Evolutionary conservation across 208 protist species (phyloP).

Genomic region (Acanthamoeba lenticulata): DNA sequence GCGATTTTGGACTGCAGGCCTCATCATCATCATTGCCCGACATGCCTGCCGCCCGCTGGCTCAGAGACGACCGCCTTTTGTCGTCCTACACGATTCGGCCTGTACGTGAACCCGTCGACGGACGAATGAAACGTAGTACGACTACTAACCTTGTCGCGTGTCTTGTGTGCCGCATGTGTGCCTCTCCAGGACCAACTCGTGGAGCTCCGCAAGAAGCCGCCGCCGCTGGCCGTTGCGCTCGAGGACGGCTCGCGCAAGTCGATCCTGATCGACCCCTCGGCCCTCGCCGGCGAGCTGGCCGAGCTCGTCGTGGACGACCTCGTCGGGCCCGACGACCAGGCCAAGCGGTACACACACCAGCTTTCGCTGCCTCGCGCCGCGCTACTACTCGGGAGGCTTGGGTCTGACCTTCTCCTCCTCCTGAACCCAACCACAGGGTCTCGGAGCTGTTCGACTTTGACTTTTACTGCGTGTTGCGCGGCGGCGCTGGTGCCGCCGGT

Average conservation of each 20-base stretch:
- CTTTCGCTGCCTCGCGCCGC: neutral
- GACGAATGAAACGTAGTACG: neutral
- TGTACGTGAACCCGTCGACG: neutral
- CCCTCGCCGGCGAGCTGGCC: neutral
- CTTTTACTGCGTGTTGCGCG: neutral
- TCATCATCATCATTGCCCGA: neutral
- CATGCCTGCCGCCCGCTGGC: neutral
- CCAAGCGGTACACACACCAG: neutral
- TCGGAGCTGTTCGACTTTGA: constrained; percentile 21
- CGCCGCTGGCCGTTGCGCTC: neutral
- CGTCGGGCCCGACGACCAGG: neutral
- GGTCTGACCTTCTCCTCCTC: neutral
- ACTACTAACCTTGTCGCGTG: neutral
- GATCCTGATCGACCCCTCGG: neutral
- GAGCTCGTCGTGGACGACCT: neutral
- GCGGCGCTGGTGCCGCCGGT: neutral
- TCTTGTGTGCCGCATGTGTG: neutral
- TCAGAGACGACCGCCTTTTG: neutral
- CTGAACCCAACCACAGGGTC: neutral
- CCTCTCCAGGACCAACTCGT: neutral
- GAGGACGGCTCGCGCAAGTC: neutral
- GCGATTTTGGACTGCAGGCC: neutral
- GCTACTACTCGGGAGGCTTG: neutral
- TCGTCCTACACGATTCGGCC: neutral
- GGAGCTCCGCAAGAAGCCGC: neutral